phyloP scores from a whole-genome alignment of 2,329 filamentous ascomycete species.

The Boeremia exigua region DNA sequence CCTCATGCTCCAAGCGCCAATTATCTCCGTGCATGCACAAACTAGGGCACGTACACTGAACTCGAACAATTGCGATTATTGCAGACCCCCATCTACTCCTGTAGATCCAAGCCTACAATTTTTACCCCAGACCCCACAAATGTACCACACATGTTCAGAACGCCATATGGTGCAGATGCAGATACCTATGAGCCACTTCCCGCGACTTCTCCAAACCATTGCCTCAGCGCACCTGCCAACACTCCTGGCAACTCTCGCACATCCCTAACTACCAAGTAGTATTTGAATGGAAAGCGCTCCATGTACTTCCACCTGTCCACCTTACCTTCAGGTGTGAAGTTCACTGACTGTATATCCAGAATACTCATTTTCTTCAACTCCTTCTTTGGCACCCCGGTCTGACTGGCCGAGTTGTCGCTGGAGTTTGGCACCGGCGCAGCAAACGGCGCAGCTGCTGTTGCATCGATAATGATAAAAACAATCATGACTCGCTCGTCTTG shows the following conservation, averaged over 20 bases:
- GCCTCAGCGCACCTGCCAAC: slow-evolving; percentile 84
- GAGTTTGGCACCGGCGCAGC: slow-evolving; percentile 7
- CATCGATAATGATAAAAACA: slow-evolving; percentile 95
- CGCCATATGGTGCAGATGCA: background rate
- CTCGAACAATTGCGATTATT: background rate
- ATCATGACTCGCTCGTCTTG: slow-evolving; percentile 96
- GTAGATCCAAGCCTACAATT: background rate
- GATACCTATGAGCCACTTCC: slow-evolving; percentile 38
- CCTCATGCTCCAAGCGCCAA: background rate
- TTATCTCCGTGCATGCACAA: background rate
- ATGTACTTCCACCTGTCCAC: slow-evolving; percentile 89
- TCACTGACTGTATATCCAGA: slow-evolving; percentile 84
- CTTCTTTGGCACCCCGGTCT: slow-evolving; percentile 31
- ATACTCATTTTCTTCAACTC: slow-evolving; percentile 70
- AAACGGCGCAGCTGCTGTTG: slow-evolving; percentile 40
- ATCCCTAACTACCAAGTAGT: slow-evolving; percentile 93
- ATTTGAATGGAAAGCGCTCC: slow-evolving; percentile 95
- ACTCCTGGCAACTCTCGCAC: slow-evolving; percentile 89
- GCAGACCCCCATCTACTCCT: no score
- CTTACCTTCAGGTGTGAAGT: slow-evolving; percentile 73
- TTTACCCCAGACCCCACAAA: background rate
- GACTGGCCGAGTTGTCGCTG: slow-evolving; percentile 11
- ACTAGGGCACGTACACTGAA: no score
- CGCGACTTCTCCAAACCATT: slow-evolving; percentile 86
- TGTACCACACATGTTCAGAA: background rate